These are phyloP conservation scores for Alternaria longipes DNA, from an alignment of 2,329 filamentous ascomycete species.

Conservation along the genomic window DNA sequence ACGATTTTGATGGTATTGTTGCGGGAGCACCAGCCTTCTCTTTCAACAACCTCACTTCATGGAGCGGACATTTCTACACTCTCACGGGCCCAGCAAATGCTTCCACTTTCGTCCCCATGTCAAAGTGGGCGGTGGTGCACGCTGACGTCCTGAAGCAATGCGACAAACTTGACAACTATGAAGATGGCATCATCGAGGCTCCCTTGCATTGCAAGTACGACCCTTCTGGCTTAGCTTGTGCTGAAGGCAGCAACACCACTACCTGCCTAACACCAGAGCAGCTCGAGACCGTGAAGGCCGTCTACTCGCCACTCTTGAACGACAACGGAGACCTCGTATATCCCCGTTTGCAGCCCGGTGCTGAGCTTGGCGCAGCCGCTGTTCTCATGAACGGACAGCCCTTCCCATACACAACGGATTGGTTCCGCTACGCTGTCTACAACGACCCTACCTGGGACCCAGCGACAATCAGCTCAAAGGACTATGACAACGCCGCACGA, in stretches of 20 bases:
- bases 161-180: conserved; percentile 59
- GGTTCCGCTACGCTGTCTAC: conserved; percentile 61
- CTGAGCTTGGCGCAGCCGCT: conserved; percentile 52
- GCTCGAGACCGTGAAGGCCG: conserved; percentile 54
- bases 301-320: conserved; percentile 56
- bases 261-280: conserved; percentile 58
- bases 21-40: conserved; percentile 47
- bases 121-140: conserved; percentile 54
- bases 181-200: conserved; percentile 60
- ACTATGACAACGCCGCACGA: conserved; percentile 52
- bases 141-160: conserved; percentile 59
- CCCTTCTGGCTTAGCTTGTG: conserved; percentile 53
- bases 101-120: conserved; percentile 51
- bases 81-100: conserved; percentile 39
- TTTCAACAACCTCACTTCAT: conserved; percentile 48
- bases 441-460: conserved; percentile 57
- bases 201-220: conserved; percentile 57
- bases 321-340: conserved; percentile 58
- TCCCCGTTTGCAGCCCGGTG: conserved; percentile 62
- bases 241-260: conserved; percentile 39
- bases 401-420: conserved; percentile 58
- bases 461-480: conserved; percentile 48
- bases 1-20: conserved; percentile 51
- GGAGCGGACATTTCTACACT: conserved; percentile 44
- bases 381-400: conserved; percentile 53